Conservation (phyloP, 73 alveolate species). For the Blepharisma stoltei region DNA sequence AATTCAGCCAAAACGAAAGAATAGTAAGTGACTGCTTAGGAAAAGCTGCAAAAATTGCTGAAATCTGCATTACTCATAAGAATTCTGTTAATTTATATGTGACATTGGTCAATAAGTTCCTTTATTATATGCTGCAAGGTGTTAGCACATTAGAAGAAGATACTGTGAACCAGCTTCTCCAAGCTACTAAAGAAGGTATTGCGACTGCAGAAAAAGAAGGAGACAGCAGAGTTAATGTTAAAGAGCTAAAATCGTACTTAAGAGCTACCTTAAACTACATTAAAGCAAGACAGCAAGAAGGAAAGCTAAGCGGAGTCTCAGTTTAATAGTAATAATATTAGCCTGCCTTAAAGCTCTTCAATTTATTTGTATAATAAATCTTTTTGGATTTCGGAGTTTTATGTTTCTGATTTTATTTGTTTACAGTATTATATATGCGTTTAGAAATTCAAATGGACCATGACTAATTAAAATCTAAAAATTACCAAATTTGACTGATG, state of each 20-base stretch:
- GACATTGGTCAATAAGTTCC: slow-evolving; percentile 60
- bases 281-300: slow-evolving; percentile 2
- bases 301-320: slow-evolving; percentile 9
- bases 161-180: no score
- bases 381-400: no score
- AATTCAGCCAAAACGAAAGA: neutral
- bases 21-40: slow-evolving; percentile 68
- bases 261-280: slow-evolving; percentile 1
- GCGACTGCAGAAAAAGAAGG: neutral
- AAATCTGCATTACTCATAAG: slow-evolving; percentile 61
- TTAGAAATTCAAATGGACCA: no score
- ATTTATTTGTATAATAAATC: no score
- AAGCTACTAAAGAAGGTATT: no score
- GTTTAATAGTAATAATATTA: neutral
- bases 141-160: no score
- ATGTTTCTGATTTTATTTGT: no score
- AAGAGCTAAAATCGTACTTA: neutral
- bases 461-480: no score
- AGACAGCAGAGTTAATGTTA: neutral
- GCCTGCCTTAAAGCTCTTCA: no score
- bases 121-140: slow-evolving; percentile 35
- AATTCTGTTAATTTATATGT: slow-evolving; percentile 59
- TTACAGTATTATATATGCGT: no score
- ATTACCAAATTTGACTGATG: no score
- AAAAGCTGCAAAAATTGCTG: slow-evolving; percentile 72